Conservation (phyloP, 2,329 filamentous ascomycete genomes). For the Tolypocladium amazonense region DNA sequence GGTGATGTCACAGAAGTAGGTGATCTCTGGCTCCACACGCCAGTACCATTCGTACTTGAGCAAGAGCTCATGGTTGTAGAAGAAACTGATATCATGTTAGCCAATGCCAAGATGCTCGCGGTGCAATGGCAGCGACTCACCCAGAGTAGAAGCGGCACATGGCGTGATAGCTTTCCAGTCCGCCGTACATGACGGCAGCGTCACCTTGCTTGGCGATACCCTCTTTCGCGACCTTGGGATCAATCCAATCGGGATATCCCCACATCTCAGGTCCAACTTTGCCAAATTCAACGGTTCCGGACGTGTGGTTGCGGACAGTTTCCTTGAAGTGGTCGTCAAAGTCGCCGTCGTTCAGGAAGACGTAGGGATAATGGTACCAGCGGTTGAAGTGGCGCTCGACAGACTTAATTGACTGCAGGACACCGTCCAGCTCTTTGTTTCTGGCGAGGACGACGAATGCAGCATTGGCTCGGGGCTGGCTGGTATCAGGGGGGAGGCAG, state of each 20-base stretch:
- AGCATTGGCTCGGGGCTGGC: constrained; percentile 76
- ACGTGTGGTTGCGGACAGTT: constrained; percentile 82
- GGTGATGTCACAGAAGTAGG: constrained; percentile 99
- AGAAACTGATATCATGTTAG: constrained; percentile 49
- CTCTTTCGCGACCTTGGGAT: constrained; percentile 86
- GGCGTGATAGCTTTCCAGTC: constrained; percentile 95
- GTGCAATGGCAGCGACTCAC: constrained; percentile 35
- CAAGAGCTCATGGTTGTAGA: constrained; percentile 92
- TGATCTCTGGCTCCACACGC: constrained; percentile 98
- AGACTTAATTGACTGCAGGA: constrained; percentile 93
- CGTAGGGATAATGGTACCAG: constrained; percentile 97
- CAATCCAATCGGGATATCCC: constrained; percentile 95
- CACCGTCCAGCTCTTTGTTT: constrained; percentile 93
- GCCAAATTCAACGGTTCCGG: constrained; percentile 78
- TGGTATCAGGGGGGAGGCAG: constrained; percentile 72
- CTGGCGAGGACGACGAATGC: constrained; percentile 91
- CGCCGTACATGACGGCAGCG: constrained; percentile 97
- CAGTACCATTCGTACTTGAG: constrained; percentile 99
- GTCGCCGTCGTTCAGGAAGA: constrained; percentile 94
- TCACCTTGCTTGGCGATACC: constrained; percentile 96
- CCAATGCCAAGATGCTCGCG: not conserved
- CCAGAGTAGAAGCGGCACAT: constrained; percentile 99
- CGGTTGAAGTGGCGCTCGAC: constrained; percentile 98
- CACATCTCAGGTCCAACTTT: constrained; percentile 86
- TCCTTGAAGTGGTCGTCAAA: constrained; percentile 94